Percentiles rank a stretch among this genome's conserved stretches.
Conservation (phyloP, 2,329 filamentous ascomycete genomes). For the Fusarium sp. region DNA sequence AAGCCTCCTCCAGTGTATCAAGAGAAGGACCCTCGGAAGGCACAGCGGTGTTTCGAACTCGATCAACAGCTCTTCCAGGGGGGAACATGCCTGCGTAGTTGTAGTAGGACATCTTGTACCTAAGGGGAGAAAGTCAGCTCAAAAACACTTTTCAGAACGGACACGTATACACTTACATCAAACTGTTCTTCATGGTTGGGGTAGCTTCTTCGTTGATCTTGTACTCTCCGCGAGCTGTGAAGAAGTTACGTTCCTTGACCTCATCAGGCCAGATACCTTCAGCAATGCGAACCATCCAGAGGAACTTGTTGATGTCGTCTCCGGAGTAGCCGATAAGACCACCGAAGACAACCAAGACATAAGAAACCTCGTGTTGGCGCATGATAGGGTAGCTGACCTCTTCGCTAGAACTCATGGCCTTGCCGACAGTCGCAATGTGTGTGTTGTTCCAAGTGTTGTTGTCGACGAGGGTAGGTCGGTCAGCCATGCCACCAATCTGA, state of each 20-base stretch:
- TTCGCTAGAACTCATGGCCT: slow-evolving; percentile 97
- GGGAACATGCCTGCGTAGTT: slow-evolving; percentile 96
- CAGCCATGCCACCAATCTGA: slow-evolving; percentile 99
- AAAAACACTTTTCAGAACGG: neutral
- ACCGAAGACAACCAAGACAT: slow-evolving; percentile 97
- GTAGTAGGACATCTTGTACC: slow-evolving; percentile 99
- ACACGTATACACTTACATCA: slow-evolving; percentile 78
- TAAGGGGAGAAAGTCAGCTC: slow-evolving; percentile 52
- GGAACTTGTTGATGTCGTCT: slow-evolving; percentile 99
- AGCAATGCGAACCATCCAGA: slow-evolving; percentile 99
- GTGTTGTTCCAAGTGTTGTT: slow-evolving; percentile 99
- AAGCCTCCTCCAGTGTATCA: slow-evolving; percentile 93
- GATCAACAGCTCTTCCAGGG: slow-evolving; percentile 86
- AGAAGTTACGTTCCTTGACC: slow-evolving; percentile 96
- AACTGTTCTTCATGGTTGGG: slow-evolving; percentile 97
- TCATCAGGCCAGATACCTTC: slow-evolving; percentile 99
- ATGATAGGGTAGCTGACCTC: slow-evolving; percentile 99
- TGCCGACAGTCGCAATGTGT: slow-evolving; percentile 98
- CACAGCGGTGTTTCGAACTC: slow-evolving; percentile 83
- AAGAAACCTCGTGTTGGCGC: slow-evolving; percentile 98
- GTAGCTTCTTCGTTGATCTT: slow-evolving; percentile 92
- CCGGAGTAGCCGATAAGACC: slow-evolving; percentile 96
- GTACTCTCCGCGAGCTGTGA: slow-evolving; percentile 94
- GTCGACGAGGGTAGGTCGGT: slow-evolving; percentile 95
- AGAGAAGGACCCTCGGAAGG: slow-evolving; percentile 88